Base-by-base conservation (phyloP, 2,329 filamentous ascomycete genomes). In the Apiospora malaysiana region DNA sequence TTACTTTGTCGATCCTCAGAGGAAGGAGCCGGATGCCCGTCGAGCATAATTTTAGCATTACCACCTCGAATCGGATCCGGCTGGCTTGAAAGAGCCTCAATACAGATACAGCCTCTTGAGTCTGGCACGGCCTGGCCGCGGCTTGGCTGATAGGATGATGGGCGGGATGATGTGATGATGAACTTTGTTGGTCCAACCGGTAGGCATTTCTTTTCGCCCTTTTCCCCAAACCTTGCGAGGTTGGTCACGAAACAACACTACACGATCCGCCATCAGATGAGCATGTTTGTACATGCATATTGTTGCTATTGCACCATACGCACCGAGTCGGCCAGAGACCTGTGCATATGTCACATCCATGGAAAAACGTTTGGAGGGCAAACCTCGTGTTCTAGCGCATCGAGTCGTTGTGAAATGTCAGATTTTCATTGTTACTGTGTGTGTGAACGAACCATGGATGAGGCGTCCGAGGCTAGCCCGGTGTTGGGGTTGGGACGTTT, bases 381-480 rank as follows among this genome's bases (percentile, higher is more conserved):
- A 63, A 63, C 27, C 32, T 63, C 32, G 37, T 37, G 56, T 63
- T 63, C 40, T 63, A 63, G 56, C 56, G 56, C 32, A 32, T 40
- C 32, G 27, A 37, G 16, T 63, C 4, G 18, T 63, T 7, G 21
- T 21, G 27, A 12, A 56, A 32, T 56, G 49, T 6, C 47, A 51
- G 23, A 51, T 18, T 14, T 7, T 37, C 27, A 18, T 21, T 59
- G 51, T 37, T 16, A 18, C 10, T 59, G 51, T 21, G 27, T 59
- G 51, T 16, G n/a, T n/a, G n/a, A n/a, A n/a, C n/a, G 42, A 45
- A 45, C 42, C 42, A 45, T 45, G 42, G 42, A 45, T 5, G 42
- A 45, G 42, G 42, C 42, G 42, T 45, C 42, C 42, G 42, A 45
- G 42, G 42, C 32, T 63, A 40, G 56, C 3, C 56, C 56, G 56